phyloP scores from a whole-genome alignment of 352 stramenopile species.

The Phytophthora citrophthora region DNA sequence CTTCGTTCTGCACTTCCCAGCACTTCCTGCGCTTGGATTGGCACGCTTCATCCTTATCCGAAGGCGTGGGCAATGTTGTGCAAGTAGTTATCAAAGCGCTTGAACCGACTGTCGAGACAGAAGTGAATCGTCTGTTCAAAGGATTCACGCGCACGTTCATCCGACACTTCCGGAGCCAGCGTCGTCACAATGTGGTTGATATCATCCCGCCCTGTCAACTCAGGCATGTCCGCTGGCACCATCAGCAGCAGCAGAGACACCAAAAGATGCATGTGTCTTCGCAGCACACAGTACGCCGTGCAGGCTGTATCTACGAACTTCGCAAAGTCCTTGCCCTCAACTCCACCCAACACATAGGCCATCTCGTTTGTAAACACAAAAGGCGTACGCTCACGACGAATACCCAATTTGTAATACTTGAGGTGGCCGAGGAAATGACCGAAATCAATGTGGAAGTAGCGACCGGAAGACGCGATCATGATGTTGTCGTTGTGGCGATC shows the following conservation, averaged over 20 bases:
- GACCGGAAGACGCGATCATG: conserved; percentile 88
- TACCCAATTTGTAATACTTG: conserved; percentile 88
- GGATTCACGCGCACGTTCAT: conserved; percentile 66
- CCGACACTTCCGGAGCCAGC: conserved; percentile 71
- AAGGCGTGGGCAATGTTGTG: conserved; percentile 61
- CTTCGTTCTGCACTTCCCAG: conserved; percentile 25
- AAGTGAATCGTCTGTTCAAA: conserved; percentile 85
- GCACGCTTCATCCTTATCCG: conserved; percentile 22
- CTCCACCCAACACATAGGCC: conserved; percentile 84
- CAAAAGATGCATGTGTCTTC: conserved; percentile 89
- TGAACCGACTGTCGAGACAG: conserved; percentile 87
- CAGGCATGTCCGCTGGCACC: conserved; percentile 88
- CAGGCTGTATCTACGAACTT: conserved; percentile 80
- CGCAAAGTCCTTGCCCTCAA: conserved; percentile 71
- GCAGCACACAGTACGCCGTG: conserved; percentile 76
- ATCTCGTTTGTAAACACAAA: conserved; percentile 92
- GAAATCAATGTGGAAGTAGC: conserved; percentile 92
- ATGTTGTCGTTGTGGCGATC: conserved; percentile 97
- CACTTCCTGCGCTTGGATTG: conserved; percentile 11
- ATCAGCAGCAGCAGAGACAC: conserved; percentile 87
- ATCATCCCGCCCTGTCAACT: conserved; percentile 79
- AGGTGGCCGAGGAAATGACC: conserved; percentile 89
- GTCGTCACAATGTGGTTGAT: conserved; percentile 89
- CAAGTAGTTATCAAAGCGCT: conserved; percentile 89
- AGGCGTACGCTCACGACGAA: conserved; percentile 82